These are phyloP conservation scores for Tulasnella sp. DNA, from an alignment of 768 basidiomycete species.

Conservation along the genomic window DNA sequence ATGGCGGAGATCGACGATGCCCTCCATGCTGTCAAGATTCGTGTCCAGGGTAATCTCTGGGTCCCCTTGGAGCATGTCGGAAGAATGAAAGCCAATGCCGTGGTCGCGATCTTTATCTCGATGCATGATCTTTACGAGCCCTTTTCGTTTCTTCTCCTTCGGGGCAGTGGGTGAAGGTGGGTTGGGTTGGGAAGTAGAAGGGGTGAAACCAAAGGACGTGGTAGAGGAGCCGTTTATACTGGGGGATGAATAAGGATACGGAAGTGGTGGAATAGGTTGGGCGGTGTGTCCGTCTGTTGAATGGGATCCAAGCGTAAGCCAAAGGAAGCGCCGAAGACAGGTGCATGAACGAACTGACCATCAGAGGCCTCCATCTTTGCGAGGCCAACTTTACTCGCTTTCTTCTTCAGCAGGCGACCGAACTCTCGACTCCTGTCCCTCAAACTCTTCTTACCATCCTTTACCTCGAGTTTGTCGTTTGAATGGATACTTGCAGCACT, in stretches of 20 bases:
- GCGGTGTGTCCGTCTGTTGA: conserved; percentile 1
- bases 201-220: not conserved
- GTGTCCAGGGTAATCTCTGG: conserved; percentile 43
- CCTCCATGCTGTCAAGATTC: conserved; percentile 66
- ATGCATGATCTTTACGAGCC: not conserved
- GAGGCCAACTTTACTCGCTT: not conserved
- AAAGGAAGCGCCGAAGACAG: not conserved
- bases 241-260: not conserved
- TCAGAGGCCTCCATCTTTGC: not conserved
- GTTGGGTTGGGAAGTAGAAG: not conserved
- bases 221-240: not conserved
- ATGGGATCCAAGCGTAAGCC: not conserved
- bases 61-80: not conserved
- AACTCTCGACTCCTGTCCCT: conserved; percentile 6
- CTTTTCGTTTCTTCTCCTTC: conserved; percentile 1
- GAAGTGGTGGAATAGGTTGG: not conserved
- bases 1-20: conserved; percentile 48
- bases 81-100: not conserved
- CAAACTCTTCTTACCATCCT: not conserved
- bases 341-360: not conserved
- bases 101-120: conserved; percentile 3
- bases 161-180: conserved; percentile 1
- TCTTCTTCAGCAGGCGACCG: conserved; percentile 6
- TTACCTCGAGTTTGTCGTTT: not conserved
- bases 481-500: not conserved